Evolutionary conservation across 2,329 filamentous ascomycete genomes (phyloP), one percentile per base, ranked within the genome.

Genomic region (Cladophialophora carrionii): DNA sequence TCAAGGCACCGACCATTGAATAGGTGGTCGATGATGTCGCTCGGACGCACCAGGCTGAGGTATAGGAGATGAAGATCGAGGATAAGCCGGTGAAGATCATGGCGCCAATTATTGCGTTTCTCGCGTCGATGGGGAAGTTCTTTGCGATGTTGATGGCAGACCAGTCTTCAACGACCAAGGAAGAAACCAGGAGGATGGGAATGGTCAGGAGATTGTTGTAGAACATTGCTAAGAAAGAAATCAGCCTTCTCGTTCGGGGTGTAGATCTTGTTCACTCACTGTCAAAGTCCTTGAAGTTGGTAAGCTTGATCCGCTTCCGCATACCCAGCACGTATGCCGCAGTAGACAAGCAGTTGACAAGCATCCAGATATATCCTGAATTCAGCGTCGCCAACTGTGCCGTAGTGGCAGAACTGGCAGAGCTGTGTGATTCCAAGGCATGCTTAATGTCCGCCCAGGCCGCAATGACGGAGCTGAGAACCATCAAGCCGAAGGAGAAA

Each of bases 231-330:
- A 70, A 49, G 22, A 62, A 43, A 49, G n/a, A 8, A 51, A 74
- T 79, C 72, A 82, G 77, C 54, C 69, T 22, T 31, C 8, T 24
- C n/a, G 9, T 20, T 20, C 29, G 12, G 20, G 22, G 37, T n/a
- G 24, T 43, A 8, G 14, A 5, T 26, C 46, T 52, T 43, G 37
- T 43, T n/a, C 37, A 88, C 94, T 81, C 85, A 97, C 94, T 96
- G 78, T 99, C 95, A 83, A 96, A 98, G 78, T 98, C 95, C 85
- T 96, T 97, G 82, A 99, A 98, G 84, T 96, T 97, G 83, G 96
- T 97, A 80, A 96, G 87, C 88, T 98, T 98, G 78, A 99, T 98
- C 71, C 96, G 90, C 85, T 98, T 98, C 77, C 95, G 89, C 94
- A 97, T 98, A 72, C 90, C 87, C 69, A 99, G 81, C 54, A 98